Evolutionary conservation across 805 yeast genomes (phyloP).

Genomic region (Metschnikowia drakensbergensis): DNA sequence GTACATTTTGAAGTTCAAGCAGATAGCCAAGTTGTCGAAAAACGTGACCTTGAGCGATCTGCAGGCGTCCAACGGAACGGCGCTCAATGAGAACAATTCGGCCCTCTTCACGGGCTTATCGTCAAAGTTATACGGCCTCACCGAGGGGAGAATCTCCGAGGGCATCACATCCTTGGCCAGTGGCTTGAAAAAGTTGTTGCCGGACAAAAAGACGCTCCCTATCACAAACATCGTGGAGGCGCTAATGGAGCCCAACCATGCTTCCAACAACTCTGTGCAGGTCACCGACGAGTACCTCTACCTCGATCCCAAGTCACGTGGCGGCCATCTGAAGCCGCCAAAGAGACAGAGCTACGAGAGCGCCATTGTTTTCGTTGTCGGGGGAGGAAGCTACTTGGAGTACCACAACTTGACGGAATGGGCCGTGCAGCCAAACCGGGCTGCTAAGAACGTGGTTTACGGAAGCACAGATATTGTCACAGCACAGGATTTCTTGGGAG

Average conservation of each 20-base stretch:
- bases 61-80: slow-evolving; percentile 27
- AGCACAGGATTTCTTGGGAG: slow-evolving; percentile 65
- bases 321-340: slow-evolving; percentile 86
- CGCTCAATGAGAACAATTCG: slow-evolving; percentile 37
- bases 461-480: slow-evolving; percentile 81
- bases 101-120: slow-evolving; percentile 72
- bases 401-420: slow-evolving; percentile 93
- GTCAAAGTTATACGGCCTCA: slow-evolving; percentile 72
- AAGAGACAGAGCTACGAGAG: slow-evolving; percentile 77
- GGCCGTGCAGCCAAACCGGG: slow-evolving; percentile 43
- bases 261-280: slow-evolving; percentile 59
- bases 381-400: slow-evolving; percentile 94
- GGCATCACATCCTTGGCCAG: slow-evolving; percentile 88
- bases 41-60: slow-evolving; percentile 20
- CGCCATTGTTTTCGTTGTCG: slow-evolving; percentile 86
- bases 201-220: slow-evolving; percentile 84
- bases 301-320: slow-evolving; percentile 88
- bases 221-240: slow-evolving; percentile 89
- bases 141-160: slow-evolving; percentile 78
- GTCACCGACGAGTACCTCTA: slow-evolving; percentile 86
- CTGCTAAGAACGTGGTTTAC: slow-evolving; percentile 61
- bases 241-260: slow-evolving; percentile 74
- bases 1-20: slow-evolving; percentile 79
- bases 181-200: slow-evolving; percentile 81
- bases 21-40: slow-evolving; percentile 52